phyloP scores from a whole-genome alignment of 768 basidiomycete genomes.

The Leccinum broughii region DNA sequence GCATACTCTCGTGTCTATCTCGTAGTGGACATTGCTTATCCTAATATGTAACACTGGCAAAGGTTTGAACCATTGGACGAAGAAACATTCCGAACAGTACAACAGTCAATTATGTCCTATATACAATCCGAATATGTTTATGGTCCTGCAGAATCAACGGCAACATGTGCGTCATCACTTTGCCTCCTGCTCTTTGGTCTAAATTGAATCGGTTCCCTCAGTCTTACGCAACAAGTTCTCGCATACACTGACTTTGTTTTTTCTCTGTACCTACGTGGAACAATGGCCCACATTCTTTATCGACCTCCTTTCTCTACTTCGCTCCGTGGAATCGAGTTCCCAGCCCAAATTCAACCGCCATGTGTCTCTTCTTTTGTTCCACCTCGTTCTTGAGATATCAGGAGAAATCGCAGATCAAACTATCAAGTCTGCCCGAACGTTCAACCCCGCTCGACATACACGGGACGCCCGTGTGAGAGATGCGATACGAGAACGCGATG shows the following conservation, averaged over 20 bases:
- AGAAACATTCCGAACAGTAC: conserved; percentile 68
- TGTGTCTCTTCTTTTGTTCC: conserved; percentile 86
- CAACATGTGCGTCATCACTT: conserved; percentile 65
- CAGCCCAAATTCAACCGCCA: conserved; percentile 74
- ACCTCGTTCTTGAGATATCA: conserved; percentile 90
- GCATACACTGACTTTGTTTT: conserved; percentile 85
- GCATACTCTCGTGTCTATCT: conserved; percentile 29
- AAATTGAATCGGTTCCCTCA: conserved; percentile 31
- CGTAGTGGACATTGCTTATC: neutral
- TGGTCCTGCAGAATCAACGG: conserved; percentile 79
- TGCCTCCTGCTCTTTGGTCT: conserved; percentile 1
- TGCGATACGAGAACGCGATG: conserved; percentile 87
- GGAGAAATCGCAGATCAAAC: conserved; percentile 97
- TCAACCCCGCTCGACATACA: conserved; percentile 64
- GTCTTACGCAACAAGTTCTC: conserved; percentile 95
- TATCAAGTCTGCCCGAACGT: conserved; percentile 83
- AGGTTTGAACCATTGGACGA: conserved; percentile 70
- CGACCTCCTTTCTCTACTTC: conserved; percentile 74
- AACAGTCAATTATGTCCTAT: conserved; percentile 77
- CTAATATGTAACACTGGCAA: conserved; percentile 10
- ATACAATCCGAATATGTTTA: conserved; percentile 86
- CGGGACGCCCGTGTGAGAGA: conserved; percentile 88
- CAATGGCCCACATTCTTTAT: conserved; percentile 87
- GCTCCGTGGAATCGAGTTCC: conserved; percentile 54
- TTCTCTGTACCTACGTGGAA: conserved; percentile 81